phyloP scores from a whole-genome alignment of 257 asterid genomes.

The Jacaranda mimosifolia region DNA sequence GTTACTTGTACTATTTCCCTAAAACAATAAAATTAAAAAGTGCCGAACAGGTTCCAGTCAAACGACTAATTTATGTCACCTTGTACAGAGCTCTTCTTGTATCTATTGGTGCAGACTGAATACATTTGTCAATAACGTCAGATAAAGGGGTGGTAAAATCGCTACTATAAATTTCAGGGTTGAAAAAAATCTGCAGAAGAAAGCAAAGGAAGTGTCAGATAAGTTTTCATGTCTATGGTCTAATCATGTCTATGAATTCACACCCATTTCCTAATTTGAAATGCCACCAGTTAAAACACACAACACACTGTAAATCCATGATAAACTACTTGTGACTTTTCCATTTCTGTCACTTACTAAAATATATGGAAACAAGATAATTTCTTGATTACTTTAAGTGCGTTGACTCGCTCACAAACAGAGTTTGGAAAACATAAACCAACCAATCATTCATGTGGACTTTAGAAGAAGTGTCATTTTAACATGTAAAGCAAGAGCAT shows the following conservation, averaged over 20 bases:
- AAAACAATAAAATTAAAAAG: slow-evolving; percentile 12
- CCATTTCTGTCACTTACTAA: not conserved
- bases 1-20: slow-evolving; percentile 29
- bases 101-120: slow-evolving; percentile 98
- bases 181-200: slow-evolving; percentile 84
- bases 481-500: not conserved
- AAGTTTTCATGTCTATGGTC: not conserved
- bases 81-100: slow-evolving; percentile 96
- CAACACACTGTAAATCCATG: slow-evolving; percentile 7
- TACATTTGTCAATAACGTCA: slow-evolving; percentile 88
- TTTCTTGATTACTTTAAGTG: slow-evolving; percentile 21
- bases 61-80: slow-evolving; percentile 55
- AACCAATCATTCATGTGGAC: slow-evolving; percentile 9
- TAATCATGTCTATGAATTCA: not conserved
- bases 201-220: slow-evolving; percentile 28
- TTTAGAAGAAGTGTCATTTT: not conserved
- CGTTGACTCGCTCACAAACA: slow-evolving; percentile 2
- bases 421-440: slow-evolving; percentile 4
- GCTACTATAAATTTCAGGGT: slow-evolving; percentile 81
- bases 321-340: not conserved
- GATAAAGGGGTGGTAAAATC: slow-evolving; percentile 89
- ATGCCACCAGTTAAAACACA: slow-evolving; percentile 1
- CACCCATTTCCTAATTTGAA: slow-evolving; percentile 10
- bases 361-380: slow-evolving; percentile 20
- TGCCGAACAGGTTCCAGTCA: slow-evolving; percentile 17